A percentile compares a stretch with the other conserved stretches of the same genome.
These are phyloP conservation scores for Scheffersomyces illinoinensis DNA, from an alignment of 1,139 yeast species.

Conservation along the genomic window DNA sequence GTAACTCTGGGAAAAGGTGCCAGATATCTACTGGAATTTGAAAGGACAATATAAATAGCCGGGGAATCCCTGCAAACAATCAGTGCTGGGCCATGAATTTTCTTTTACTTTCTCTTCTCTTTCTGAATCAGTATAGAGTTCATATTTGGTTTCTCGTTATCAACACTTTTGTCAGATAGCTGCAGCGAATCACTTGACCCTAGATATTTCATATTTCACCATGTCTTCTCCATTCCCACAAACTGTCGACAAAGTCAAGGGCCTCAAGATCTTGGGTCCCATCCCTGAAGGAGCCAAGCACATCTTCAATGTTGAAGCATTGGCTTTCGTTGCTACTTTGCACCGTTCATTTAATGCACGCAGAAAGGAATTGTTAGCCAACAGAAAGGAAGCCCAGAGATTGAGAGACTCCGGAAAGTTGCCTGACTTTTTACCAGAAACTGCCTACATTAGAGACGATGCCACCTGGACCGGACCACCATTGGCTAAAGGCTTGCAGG, in stretches of 20 bases:
- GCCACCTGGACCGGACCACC: conserved; percentile 79
- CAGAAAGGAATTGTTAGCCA: conserved; percentile 59
- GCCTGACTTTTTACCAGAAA: conserved; percentile 76
- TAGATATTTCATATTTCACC: conserved; percentile 4
- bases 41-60: not conserved
- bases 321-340: conserved; percentile 70
- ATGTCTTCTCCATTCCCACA: conserved; percentile 57
- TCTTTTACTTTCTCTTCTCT: not conserved
- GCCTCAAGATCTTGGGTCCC: conserved; percentile 67
- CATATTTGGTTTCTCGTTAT: not conserved
- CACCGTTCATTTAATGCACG: conserved; percentile 69
- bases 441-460: conserved; percentile 68
- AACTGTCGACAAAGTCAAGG: conserved; percentile 53
- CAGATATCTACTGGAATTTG: not conserved
- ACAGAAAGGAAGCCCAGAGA: conserved; percentile 60
- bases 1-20: not conserved
- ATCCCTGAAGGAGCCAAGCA: conserved; percentile 60
- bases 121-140: not conserved
- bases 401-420: conserved; percentile 66
- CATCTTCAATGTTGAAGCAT: conserved; percentile 66
- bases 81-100: no score
- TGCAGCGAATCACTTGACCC: not conserved
- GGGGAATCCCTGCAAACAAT: not conserved
- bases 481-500: conserved; percentile 73
- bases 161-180: not conserved